Conservation (phyloP, 2,329 filamentous ascomycete genomes). For the Apiospora marii region DNA sequence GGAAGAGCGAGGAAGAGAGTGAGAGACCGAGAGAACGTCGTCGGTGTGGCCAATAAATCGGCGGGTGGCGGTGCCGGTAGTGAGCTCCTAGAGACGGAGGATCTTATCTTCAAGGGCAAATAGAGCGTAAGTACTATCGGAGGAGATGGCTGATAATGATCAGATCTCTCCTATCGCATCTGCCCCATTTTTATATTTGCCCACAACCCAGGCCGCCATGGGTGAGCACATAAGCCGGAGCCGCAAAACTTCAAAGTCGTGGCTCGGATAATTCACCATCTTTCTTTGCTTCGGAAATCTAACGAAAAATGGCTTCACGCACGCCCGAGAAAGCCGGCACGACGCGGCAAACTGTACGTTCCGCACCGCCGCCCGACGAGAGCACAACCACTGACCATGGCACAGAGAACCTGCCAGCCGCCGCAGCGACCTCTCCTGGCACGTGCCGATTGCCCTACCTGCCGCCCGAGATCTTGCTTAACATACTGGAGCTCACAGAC, state of each 20-base stretch:
- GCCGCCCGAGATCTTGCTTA: background rate
- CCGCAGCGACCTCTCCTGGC: no score
- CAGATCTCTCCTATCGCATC: background rate
- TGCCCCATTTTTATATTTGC: background rate
- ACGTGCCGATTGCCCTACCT: background rate
- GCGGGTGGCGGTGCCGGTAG: constrained; percentile 94
- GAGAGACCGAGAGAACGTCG: constrained; percentile 96
- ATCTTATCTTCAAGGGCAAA: constrained; percentile 99
- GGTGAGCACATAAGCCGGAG: background rate
- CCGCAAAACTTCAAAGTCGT: background rate
- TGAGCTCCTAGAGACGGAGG: constrained; percentile 98
- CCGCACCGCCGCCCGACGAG: background rate
- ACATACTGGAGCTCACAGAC: background rate
- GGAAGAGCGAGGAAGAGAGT: constrained; percentile 88
- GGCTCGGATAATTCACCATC: background rate
- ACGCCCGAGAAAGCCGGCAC: background rate
- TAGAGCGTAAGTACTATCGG: constrained; percentile 98
- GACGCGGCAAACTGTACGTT: background rate
- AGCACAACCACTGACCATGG: background rate
- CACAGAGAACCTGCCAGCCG: no score
- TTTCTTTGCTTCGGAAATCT: background rate
- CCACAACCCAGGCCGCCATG: background rate
- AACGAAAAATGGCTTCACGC: background rate
- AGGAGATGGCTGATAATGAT: constrained; percentile 72
- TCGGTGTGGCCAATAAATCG: constrained; percentile 99